Evolutionary conservation across 805 yeast genomes (phyloP).

Genomic region (Monosporozyma yasuniensis): DNA sequence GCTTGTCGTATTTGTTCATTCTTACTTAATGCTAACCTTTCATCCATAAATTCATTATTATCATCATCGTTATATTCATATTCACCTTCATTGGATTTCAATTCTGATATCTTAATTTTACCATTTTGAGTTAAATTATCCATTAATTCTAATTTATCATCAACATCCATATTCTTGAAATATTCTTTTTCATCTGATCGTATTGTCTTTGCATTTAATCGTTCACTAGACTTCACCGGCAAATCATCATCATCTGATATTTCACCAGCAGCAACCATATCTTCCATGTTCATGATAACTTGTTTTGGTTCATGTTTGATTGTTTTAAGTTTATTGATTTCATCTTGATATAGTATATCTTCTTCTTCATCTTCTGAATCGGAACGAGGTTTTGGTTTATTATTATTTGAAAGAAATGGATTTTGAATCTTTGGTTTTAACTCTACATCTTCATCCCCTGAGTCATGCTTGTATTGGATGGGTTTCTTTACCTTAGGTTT

Average conservation of each 20-base stretch:
- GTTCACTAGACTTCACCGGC: background rate
- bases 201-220: background rate
- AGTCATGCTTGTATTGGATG: background rate
- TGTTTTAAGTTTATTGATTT: background rate
- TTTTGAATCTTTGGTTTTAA: background rate
- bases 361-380: background rate
- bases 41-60: conserved; percentile 19
- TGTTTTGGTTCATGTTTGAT: background rate
- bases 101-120: conserved; percentile 6
- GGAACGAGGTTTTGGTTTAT: background rate
- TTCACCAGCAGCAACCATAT: background rate
- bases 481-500: background rate
- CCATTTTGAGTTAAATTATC: conserved; percentile 17
- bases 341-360: background rate
- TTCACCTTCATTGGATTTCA: conserved; percentile 6
- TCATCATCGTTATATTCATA: conserved; percentile 6
- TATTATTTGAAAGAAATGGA: background rate
- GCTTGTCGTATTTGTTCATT: conserved; percentile 10
- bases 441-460: conserved; percentile 1
- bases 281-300: conserved; percentile 3
- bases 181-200: conserved; percentile 17
- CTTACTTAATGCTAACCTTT: conserved; percentile 17
- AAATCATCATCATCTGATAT: background rate
- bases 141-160: conserved; percentile 21
- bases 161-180: conserved; percentile 19